These are phyloP conservation scores for Dactylorhiza incarnata DNA, from an alignment of 106 monocot genomes.

Conservation along the genomic window DNA sequence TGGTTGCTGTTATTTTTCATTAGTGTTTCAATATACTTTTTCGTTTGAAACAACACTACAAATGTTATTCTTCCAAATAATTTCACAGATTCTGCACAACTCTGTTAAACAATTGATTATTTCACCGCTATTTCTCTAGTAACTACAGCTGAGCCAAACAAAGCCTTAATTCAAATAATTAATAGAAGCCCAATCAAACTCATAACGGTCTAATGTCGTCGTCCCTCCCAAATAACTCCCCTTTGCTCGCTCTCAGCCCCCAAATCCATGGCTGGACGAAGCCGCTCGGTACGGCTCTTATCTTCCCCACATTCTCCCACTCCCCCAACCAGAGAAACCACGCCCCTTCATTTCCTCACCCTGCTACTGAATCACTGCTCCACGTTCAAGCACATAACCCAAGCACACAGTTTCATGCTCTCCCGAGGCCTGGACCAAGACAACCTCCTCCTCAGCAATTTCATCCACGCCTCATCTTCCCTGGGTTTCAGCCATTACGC, in stretches of 20 bases:
- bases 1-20: too few species aligned
- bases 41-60: too few species aligned
- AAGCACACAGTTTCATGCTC: conserved; percentile 55
- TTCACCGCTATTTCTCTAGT: too few species aligned
- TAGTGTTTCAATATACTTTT: too few species aligned
- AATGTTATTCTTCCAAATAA: too few species aligned
- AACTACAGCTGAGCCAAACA: too few species aligned
- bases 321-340: background rate
- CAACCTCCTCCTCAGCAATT: conserved; percentile 44
- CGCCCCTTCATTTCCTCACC: conserved; percentile 15
- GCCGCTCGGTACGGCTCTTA: conserved; percentile 6
- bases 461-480: conserved; percentile 36
- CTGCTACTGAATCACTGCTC: conserved; percentile 33
- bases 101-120: too few species aligned
- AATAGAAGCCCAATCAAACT: too few species aligned
- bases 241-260: background rate
- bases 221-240: too few species aligned
- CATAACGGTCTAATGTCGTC: too few species aligned
- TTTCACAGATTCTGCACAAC: too few species aligned
- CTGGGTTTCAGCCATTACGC: conserved; percentile 42
- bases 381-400: conserved; percentile 30
- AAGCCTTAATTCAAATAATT: too few species aligned
- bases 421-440: conserved; percentile 43
- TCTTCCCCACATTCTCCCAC: conserved; percentile 8
- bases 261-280: conserved; percentile 8